These are phyloP conservation scores for Paecilomyces formosus DNA, from an alignment of 2,329 filamentous ascomycete genomes.

Conservation along the genomic window DNA sequence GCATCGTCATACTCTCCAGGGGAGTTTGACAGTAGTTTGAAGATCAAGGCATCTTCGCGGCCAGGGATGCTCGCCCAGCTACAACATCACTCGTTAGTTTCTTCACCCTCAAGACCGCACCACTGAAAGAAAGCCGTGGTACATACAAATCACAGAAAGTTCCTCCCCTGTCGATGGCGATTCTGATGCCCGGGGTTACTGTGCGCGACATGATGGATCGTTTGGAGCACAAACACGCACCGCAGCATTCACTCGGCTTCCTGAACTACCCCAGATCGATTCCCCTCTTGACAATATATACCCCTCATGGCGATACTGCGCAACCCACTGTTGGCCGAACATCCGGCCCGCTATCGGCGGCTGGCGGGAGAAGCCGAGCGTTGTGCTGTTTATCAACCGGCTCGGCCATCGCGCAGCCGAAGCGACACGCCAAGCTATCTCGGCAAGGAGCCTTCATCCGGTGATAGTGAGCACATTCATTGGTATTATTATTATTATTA, in stretches of 20 bases:
- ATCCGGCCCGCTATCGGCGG: not conserved
- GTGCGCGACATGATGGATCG: slow-evolving; percentile 1
- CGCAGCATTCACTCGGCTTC: not conserved
- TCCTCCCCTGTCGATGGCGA: slow-evolving; percentile 13
- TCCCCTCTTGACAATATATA: not conserved
- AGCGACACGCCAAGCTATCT: not conserved
- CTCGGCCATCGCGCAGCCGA: not conserved
- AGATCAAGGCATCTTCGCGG: slow-evolving; percentile 15
- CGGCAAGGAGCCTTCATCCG: not conserved
- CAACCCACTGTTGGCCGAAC: not conserved
- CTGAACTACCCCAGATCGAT: not conserved
- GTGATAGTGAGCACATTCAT: not conserved
- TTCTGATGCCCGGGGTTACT: slow-evolving; percentile 4
- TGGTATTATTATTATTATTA: no score
- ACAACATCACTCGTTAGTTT: not conserved
- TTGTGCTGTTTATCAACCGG: not conserved
- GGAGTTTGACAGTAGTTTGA: slow-evolving; percentile 20
- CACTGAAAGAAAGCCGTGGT: not conserved
- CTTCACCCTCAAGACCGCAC: not conserved
- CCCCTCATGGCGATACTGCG: not conserved
- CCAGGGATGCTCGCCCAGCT: slow-evolving; percentile 11
- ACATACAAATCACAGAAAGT: slow-evolving; percentile 13
- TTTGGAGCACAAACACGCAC: not conserved
- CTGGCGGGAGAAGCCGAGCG: not conserved
- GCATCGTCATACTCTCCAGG: slow-evolving; percentile 20